A percentile compares a stretch with the other conserved stretches of the same genome.
These are phyloP conservation scores for Cryoendolithus antarcticus DNA, from an alignment of 2,329 filamentous ascomycete genomes.

Conservation along the genomic window DNA sequence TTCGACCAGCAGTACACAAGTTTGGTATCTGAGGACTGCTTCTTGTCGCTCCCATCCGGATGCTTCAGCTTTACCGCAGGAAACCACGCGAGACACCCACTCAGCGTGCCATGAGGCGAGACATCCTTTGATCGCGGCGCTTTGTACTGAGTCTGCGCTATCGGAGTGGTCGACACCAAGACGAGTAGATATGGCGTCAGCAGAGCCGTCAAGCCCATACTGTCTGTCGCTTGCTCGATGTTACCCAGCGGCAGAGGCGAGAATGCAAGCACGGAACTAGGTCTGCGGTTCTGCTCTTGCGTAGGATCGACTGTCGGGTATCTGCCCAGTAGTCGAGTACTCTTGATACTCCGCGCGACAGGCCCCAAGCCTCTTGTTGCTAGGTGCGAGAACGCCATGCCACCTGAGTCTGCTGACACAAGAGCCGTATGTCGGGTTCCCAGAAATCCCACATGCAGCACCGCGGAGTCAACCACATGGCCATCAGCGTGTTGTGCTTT, in stretches of 20 bases:
- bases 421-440: slow-evolving; percentile 87
- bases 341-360: slow-evolving; percentile 75
- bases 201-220: slow-evolving; percentile 84
- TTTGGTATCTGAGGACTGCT: slow-evolving; percentile 62
- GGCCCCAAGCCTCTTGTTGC: slow-evolving; percentile 83
- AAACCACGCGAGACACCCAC: slow-evolving; percentile 92
- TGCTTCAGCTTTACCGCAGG: slow-evolving; percentile 86
- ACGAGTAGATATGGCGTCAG: slow-evolving; percentile 91
- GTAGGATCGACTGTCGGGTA: slow-evolving; percentile 63
- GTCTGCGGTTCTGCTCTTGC: slow-evolving; percentile 60
- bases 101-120: slow-evolving; percentile 78
- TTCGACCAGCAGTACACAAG: slow-evolving; percentile 98
- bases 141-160: slow-evolving; percentile 95
- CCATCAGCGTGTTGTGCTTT: slow-evolving; percentile 63
- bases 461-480: slow-evolving; percentile 62
- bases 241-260: slow-evolving; percentile 87
- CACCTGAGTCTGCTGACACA: slow-evolving; percentile 84
- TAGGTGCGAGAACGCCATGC: slow-evolving; percentile 97
- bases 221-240: slow-evolving; percentile 75
- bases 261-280: slow-evolving; percentile 90
- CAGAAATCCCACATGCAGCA: slow-evolving; percentile 88
- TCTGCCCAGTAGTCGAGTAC: slow-evolving; percentile 76
- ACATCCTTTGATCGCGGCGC: slow-evolving; percentile 83
- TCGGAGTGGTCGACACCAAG: slow-evolving; percentile 90
- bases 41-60: slow-evolving; percentile 43